phyloP scores from a whole-genome alignment of 352 stramenopile species.

The Globisporangium solare region DNA sequence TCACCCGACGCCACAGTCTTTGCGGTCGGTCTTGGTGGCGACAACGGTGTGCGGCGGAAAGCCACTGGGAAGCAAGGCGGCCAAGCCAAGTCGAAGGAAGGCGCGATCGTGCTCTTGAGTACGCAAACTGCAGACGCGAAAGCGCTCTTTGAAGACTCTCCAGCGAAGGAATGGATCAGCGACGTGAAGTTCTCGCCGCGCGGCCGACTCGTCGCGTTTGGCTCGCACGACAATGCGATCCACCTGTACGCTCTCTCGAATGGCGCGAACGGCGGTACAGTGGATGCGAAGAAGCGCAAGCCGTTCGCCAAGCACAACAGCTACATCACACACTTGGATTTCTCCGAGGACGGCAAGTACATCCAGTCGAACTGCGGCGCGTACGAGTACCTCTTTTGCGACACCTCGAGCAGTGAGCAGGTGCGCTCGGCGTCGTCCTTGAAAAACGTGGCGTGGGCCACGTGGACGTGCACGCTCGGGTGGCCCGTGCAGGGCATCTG shows the following conservation, averaged over 20 bases:
- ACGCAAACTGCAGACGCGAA: constrained; percentile 18
- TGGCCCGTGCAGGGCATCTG: constrained; percentile 93
- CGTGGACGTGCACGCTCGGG: constrained; percentile 85
- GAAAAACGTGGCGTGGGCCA: constrained; percentile 84
- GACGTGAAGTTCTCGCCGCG: constrained; percentile 71
- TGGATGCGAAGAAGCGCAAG: constrained; percentile 50
- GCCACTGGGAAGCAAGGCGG: constrained; percentile 10
- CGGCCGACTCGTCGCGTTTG: constrained; percentile 41
- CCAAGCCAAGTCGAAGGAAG: constrained; percentile 36
- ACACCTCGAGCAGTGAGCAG: constrained; percentile 71
- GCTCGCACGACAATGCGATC: constrained; percentile 74
- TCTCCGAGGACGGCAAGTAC: constrained; percentile 61
- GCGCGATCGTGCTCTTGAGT: constrained; percentile 36
- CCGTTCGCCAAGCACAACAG: constrained; percentile 80
- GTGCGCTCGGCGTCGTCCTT: constrained; percentile 73
- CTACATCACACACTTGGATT: constrained; percentile 84
- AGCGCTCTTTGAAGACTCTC: constrained; percentile 50
- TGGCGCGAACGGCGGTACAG: background rate
- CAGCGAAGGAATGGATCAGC: constrained; percentile 73
- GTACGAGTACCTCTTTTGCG: constrained; percentile 90
- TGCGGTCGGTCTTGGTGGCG: constrained; percentile 73
- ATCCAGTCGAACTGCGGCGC: constrained; percentile 81
- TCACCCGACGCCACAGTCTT: constrained; percentile 84
- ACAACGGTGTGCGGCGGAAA: constrained; percentile 47
- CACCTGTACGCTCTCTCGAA: constrained; percentile 49